These are phyloP conservation scores for Pseudogymnoascus sp. DNA, from an alignment of 2,329 filamentous ascomycete species.

Conservation along the genomic window DNA sequence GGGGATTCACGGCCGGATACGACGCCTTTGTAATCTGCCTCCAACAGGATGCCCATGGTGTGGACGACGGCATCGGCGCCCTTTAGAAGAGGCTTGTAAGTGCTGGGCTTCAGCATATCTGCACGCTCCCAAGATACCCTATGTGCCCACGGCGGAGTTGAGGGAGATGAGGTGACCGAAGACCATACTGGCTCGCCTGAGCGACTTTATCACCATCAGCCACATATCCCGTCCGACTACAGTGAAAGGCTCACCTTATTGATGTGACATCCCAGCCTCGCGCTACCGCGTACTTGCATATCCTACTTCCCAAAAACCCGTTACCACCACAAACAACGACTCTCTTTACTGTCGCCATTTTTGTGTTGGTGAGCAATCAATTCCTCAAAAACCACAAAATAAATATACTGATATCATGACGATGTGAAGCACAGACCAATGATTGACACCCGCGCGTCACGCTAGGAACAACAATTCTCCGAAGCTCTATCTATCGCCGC, in stretches of 20 bases:
- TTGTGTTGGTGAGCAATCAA: slow-evolving; percentile 1
- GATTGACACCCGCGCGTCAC: neutral
- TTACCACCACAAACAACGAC: slow-evolving; percentile 90
- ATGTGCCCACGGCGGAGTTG: slow-evolving; percentile 69
- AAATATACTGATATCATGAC: slow-evolving; percentile 10
- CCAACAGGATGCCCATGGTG: slow-evolving; percentile 89
- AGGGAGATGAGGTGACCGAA: slow-evolving; percentile 58
- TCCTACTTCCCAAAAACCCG: slow-evolving; percentile 80
- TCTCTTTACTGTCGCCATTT: slow-evolving; percentile 46
- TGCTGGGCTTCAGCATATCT: slow-evolving; percentile 75
- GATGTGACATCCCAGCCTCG: slow-evolving; percentile 90
- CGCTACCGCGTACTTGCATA: slow-evolving; percentile 81
- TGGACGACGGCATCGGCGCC: slow-evolving; percentile 83
- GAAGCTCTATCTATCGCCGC: neutral
- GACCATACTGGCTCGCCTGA: slow-evolving; percentile 87
- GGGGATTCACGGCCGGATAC: slow-evolving; percentile 76
- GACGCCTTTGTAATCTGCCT: slow-evolving; percentile 96
- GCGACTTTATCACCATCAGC: slow-evolving; percentile 49
- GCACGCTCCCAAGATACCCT: slow-evolving; percentile 81
- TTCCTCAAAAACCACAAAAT: neutral
- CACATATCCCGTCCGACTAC: neutral
- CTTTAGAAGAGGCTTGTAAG: slow-evolving; percentile 69
- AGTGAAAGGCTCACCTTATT: slow-evolving; percentile 58
- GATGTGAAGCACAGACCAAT: slow-evolving; percentile 11
- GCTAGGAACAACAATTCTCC: slow-evolving; percentile 9